Evolutionary conservation across 345 rosid genomes (phyloP), one percentile per base, ranked within the genome.

Genomic region (Brassica carinata): DNA sequence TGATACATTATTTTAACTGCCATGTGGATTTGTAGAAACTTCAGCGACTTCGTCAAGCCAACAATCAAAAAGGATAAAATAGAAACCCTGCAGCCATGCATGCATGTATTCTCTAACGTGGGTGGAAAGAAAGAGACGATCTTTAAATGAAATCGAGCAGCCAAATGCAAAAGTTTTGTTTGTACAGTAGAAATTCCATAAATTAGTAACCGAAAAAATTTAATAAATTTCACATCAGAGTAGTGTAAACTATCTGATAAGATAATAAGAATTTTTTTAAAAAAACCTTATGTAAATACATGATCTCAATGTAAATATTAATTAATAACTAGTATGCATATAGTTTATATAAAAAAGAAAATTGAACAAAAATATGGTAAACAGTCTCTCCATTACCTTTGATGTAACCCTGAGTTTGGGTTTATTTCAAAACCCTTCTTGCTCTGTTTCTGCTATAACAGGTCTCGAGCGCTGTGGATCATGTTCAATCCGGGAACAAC

Each of bases 401-500:
- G 14, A 64, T 33, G 65, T 55, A 62, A 0, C 29, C 67, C 48
- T 64, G 34, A 53, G 23, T 53, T 31, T 67, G 5, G 5, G 8
- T 30, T 7, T n/a, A 23, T 36, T 48, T 62, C 71, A 51, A 17
- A 75, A 40, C 40, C 9, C 15, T 65, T 64, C 51, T 11, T 67
- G 36, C 45, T 63, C 62, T 53, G 75, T 72, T 71, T 66, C 51
- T 34, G 8, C 64, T 57, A 17, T 10, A 10, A 62, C 78, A 96
- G 98, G 98, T 96, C 33, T 92, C 97, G 0, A 94, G 82, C 48
- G 97, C 98, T 0, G 98, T 94, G 55, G 97, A 96, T 82, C 98
- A 93, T 48, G 98, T 96, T 68, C 94, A 92, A 51, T 87, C 91
- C 1, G 99, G 98, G 73, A 92, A 90, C 83, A 83, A 86, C 0